These are phyloP conservation scores for Yarrowia osloensis DNA, from an alignment of 805 yeast species.

Conservation along the genomic window DNA sequence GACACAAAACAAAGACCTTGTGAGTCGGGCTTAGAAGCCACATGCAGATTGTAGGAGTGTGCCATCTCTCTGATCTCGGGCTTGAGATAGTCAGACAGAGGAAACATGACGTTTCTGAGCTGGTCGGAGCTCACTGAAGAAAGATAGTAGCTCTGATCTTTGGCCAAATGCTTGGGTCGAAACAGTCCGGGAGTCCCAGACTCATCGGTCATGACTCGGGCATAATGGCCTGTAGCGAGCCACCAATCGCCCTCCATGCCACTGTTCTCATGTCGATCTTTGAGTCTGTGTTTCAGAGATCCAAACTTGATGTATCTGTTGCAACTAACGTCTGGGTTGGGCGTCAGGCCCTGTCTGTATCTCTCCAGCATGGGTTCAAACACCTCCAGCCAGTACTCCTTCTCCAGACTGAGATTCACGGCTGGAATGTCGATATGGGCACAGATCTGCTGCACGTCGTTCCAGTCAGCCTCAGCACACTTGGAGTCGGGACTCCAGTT, in stretches of 20 bases:
- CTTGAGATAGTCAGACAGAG: slow-evolving; percentile 77
- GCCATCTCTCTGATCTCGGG: slow-evolving; percentile 76
- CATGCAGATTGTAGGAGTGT: slow-evolving; percentile 50
- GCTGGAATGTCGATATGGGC: slow-evolving; percentile 63
- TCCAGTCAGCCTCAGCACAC: slow-evolving; percentile 89
- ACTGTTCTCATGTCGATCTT: slow-evolving; percentile 35
- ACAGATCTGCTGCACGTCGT: slow-evolving; percentile 71
- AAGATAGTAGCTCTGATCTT: slow-evolving; percentile 91
- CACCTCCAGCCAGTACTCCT: slow-evolving; percentile 90
- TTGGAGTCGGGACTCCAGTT: slow-evolving; percentile 69
- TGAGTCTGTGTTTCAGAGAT: slow-evolving; percentile 58
- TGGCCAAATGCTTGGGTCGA: slow-evolving; percentile 57
- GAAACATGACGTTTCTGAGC: slow-evolving; percentile 61
- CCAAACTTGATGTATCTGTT: slow-evolving; percentile 89
- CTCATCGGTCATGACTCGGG: slow-evolving; percentile 45
- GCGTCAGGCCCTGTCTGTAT: slow-evolving; percentile 76
- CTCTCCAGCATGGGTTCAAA: slow-evolving; percentile 86
- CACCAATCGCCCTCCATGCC: slow-evolving; percentile 53
- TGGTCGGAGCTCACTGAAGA: slow-evolving; percentile 60
- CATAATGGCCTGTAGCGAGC: slow-evolving; percentile 74
- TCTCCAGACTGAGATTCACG: slow-evolving; percentile 78
- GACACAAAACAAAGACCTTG: slow-evolving; percentile 93
- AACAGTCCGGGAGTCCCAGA: slow-evolving; percentile 48
- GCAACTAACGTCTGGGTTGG: slow-evolving; percentile 93
- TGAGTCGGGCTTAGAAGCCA: slow-evolving; percentile 85